Conservation (phyloP, 2,329 filamentous ascomycete species). For the Myriosclerotinia scirpicola region DNA sequence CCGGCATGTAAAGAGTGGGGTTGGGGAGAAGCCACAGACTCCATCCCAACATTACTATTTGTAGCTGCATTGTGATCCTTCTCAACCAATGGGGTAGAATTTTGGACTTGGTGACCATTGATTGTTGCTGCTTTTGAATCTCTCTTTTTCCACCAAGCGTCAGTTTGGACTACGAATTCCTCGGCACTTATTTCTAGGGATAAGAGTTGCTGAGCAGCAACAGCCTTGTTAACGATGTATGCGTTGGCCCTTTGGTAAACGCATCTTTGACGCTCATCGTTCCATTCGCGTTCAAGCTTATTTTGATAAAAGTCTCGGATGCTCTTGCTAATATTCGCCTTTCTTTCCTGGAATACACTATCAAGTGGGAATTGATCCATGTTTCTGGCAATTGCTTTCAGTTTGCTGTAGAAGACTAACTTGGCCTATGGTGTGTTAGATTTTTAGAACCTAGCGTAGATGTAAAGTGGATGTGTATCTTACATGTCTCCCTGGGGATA, state of each 20-base stretch:
- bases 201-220: background rate
- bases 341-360: background rate
- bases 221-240: background rate
- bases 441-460: background rate
- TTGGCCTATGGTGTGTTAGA: constrained; percentile 6
- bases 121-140: background rate
- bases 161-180: background rate
- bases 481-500: background rate
- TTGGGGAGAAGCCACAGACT: background rate
- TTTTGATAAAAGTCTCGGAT: background rate
- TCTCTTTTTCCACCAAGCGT: background rate
- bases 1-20: background rate
- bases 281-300: background rate
- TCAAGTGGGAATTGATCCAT: background rate
- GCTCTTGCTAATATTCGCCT: background rate
- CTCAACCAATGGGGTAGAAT: background rate
- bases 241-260: background rate
- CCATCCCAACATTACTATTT: background rate
- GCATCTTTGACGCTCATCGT: background rate
- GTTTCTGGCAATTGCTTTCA: background rate
- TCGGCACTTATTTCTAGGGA: background rate
- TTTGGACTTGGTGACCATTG: background rate
- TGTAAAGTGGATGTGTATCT: background rate
- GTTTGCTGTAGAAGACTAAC: background rate
- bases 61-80: background rate